phyloP scores from a whole-genome alignment of 2,329 filamentous ascomycete species.

The Thelonectria olida region DNA sequence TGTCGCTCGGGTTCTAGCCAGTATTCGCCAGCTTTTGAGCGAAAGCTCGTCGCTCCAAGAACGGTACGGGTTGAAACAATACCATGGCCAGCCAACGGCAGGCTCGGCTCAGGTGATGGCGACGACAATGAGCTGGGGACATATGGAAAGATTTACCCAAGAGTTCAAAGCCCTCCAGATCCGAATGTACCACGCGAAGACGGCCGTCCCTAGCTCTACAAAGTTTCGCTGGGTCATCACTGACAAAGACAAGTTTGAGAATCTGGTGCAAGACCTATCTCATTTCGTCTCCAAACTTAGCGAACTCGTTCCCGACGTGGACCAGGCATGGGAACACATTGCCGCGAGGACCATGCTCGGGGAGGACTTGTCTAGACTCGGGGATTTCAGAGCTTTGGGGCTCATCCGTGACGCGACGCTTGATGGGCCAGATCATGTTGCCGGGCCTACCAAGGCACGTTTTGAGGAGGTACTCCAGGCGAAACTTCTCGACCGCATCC shows the following conservation, averaged over 20 bases:
- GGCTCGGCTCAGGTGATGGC: neutral
- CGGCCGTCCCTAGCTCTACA: conserved; percentile 61
- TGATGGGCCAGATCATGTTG: too few species aligned
- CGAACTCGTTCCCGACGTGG: neutral
- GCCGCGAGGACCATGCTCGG: neutral
- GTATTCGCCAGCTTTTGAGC: neutral
- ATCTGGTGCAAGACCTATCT: neutral
- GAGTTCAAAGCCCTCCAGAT: neutral
- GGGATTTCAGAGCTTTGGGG: too few species aligned
- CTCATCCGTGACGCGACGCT: too few species aligned
- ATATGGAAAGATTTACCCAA: neutral
- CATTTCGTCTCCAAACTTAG: neutral
- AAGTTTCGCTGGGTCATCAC: conserved; percentile 7
- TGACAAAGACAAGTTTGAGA: conserved; percentile 5
- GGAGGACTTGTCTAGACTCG: too few species aligned
- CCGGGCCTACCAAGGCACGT: neutral
- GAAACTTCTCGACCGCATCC: neutral
- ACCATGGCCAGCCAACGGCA: neutral
- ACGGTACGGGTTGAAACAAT: neutral
- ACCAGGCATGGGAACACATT: too few species aligned
- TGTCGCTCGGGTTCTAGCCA: neutral
- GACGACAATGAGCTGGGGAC: neutral
- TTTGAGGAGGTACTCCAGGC: neutral
- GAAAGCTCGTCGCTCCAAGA: neutral
- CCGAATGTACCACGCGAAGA: conserved; percentile 44